Conservation (phyloP, 2,329 filamentous ascomycete species). For the Talaromyces marneffei region DNA sequence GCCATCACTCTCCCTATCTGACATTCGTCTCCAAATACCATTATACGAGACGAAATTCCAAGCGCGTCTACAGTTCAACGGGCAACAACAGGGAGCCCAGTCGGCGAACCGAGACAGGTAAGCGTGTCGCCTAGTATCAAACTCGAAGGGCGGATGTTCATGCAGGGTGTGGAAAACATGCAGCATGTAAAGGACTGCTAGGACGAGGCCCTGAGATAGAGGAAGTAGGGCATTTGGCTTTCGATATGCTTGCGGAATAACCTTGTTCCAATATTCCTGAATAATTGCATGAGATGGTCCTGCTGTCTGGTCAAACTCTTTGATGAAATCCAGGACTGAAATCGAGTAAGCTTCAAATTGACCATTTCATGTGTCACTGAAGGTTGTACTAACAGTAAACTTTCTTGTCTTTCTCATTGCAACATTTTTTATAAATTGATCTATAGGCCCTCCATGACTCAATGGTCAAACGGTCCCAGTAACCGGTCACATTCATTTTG, state of each 20-base stretch:
- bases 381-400: slow-evolving; percentile 1
- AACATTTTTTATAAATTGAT: neutral
- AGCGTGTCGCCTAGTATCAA: neutral
- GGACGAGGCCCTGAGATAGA: neutral
- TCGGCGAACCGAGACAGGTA: slow-evolving; percentile 3
- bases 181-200: slow-evolving; percentile 5
- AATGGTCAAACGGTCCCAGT: slow-evolving; percentile 4
- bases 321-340: neutral
- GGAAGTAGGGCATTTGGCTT: neutral
- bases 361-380: neutral
- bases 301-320: neutral
- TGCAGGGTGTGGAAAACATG: slow-evolving; percentile 1
- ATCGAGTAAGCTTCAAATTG: neutral
- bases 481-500: neutral
- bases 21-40: slow-evolving; percentile 1
- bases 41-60: slow-evolving; percentile 5
- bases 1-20: neutral
- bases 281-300: neutral
- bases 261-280: neutral
- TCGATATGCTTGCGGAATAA: neutral
- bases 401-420: neutral
- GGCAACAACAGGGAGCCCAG: slow-evolving; percentile 1
- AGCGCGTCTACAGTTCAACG: neutral
- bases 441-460: slow-evolving; percentile 1
- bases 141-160: neutral